Evolutionary conservation across 1,284 basidiomycete species (phyloP).

Genomic region (Cronartium quercuum): DNA sequence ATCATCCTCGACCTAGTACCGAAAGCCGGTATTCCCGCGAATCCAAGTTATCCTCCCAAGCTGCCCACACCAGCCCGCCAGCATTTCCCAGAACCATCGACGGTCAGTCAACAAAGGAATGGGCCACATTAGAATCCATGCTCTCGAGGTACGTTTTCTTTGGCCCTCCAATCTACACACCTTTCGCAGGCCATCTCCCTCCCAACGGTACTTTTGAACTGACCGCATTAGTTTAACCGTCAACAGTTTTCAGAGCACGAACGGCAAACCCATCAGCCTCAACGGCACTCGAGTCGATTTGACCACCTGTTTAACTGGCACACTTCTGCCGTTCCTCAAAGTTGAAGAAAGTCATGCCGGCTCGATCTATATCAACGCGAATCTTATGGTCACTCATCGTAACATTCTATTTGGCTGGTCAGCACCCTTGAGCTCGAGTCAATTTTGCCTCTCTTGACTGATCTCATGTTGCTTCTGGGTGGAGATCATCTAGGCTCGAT

Average conservation of each 20-base stretch:
- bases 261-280: background rate
- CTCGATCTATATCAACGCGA: slow-evolving; percentile 20
- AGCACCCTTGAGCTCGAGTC: background rate
- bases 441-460: background rate
- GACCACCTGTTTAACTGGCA: slow-evolving; percentile 2
- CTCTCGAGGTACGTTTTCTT: background rate
- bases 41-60: too few species aligned
- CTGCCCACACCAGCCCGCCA: background rate
- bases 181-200: too few species aligned
- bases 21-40: too few species aligned
- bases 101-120: slow-evolving; percentile 3
- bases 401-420: slow-evolving; percentile 29
- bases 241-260: background rate
- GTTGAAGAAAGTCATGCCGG: background rate
- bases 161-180: too few species aligned
- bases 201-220: too few species aligned
- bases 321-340: slow-evolving; percentile 27
- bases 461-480: background rate
- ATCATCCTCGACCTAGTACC: too few species aligned
- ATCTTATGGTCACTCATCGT: background rate
- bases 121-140: background rate
- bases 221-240: background rate
- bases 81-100: background rate
- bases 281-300: slow-evolving; percentile 5
- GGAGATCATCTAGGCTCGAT: slow-evolving; percentile 8